Conservation (phyloP, 2,329 filamentous ascomycete genomes). For the Magnaporthiopsis poae region DNA sequence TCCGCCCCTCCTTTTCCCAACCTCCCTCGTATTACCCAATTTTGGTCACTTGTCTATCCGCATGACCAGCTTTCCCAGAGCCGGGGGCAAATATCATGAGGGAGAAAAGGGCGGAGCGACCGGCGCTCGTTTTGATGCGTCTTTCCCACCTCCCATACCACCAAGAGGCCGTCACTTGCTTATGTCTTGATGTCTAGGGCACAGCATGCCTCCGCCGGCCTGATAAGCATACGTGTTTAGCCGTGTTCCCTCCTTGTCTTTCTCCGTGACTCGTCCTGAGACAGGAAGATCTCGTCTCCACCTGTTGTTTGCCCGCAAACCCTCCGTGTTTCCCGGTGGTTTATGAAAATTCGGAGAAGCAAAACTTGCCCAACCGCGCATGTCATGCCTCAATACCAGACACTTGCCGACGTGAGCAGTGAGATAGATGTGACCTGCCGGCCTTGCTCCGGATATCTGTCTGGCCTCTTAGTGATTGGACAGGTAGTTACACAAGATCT, state of each 20-base stretch:
- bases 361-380: too few species aligned
- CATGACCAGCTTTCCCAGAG: not conserved
- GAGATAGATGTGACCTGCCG: not conserved
- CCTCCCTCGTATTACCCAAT: not conserved
- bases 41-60: not conserved
- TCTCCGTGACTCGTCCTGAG: not conserved
- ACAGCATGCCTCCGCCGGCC: not conserved
- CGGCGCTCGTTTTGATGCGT: not conserved
- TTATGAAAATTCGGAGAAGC: not conserved
- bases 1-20: not conserved
- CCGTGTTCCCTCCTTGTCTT: not conserved
- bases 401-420: not conserved
- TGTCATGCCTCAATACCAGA: not conserved
- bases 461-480: not conserved
- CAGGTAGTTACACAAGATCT: not conserved
- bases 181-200: not conserved
- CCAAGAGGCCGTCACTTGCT: not conserved
- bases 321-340: not conserved
- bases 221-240: not conserved
- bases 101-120: not conserved
- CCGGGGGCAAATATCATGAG: not conserved
- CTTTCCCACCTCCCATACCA: not conserved
- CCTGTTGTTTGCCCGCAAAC: not conserved
- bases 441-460: not conserved
- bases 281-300: not conserved